These are phyloP conservation scores for Monosporascus cannonballus DNA, from an alignment of 2,329 filamentous ascomycete species.

Conservation along the genomic window DNA sequence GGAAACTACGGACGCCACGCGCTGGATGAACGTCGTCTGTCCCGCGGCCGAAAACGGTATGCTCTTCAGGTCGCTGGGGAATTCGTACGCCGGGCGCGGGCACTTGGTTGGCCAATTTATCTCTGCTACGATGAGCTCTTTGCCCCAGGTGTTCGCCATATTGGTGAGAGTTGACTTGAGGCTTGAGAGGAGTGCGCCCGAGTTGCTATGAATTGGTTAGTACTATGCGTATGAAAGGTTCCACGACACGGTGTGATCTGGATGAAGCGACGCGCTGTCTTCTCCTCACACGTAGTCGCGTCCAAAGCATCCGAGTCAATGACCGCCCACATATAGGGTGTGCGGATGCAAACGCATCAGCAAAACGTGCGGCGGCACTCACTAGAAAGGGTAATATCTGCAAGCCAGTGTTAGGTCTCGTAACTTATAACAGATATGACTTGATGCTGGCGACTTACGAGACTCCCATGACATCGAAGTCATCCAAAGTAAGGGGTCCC, in stretches of 20 bases:
- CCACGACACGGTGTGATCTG: no score
- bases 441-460: constrained; percentile 29
- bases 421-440: neutral
- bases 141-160: constrained; percentile 56
- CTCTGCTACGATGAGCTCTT: constrained; percentile 64
- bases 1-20: constrained; percentile 50
- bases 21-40: constrained; percentile 55
- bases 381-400: neutral
- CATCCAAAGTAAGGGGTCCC: constrained; percentile 42
- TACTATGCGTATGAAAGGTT: neutral
- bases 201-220: constrained; percentile 28
- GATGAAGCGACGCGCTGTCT: neutral
- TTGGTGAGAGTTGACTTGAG: constrained; percentile 51
- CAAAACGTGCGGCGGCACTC: neutral
- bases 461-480: constrained; percentile 68
- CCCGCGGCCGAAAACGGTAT: constrained; percentile 60
- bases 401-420: neutral
- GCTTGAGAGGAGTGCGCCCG: constrained; percentile 49
- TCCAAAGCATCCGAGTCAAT: neutral
- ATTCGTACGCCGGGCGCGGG: constrained; percentile 48
- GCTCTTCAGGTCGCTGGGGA: constrained; percentile 51
- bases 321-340: no score
- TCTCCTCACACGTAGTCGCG: neutral
- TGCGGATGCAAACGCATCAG: neutral
- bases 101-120: constrained; percentile 65